Evolutionary conservation across 140 eudicot species (phyloP).

Genomic region (Stevia rebaudiana): DNA sequence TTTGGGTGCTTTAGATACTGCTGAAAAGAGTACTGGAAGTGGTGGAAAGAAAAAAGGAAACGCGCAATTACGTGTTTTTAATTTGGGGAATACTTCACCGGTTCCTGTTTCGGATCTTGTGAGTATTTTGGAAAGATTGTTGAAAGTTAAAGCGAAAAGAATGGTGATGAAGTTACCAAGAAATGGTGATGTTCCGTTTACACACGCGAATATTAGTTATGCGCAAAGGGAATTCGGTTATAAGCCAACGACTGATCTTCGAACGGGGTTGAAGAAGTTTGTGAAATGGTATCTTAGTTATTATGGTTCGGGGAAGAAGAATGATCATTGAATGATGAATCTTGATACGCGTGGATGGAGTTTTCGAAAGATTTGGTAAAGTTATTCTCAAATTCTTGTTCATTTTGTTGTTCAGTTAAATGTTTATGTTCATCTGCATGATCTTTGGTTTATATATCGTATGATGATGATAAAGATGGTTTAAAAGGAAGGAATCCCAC

Average conservation of each 20-base stretch:
- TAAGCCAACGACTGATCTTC: constrained; percentile 87
- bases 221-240: constrained; percentile 86
- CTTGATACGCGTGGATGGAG: not conserved
- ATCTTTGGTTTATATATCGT: constrained; percentile 44
- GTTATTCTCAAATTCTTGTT: constrained; percentile 48
- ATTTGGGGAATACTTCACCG: constrained; percentile 93
- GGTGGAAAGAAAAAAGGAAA: constrained; percentile 90
- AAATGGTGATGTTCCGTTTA: constrained; percentile 87
- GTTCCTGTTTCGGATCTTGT: constrained; percentile 91
- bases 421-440: constrained; percentile 34
- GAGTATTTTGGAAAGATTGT: constrained; percentile 67
- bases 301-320: constrained; percentile 70
- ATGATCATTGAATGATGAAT: constrained; percentile 41
- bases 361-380: constrained; percentile 19
- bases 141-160: constrained; percentile 82
- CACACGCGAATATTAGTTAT: constrained; percentile 83
- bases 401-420: constrained; percentile 43
- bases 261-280: constrained; percentile 85
- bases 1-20: constrained; percentile 88
- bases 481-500: constrained; percentile 30
- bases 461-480: constrained; percentile 37
- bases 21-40: constrained; percentile 95
- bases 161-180: constrained; percentile 73
- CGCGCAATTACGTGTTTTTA: constrained; percentile 75
- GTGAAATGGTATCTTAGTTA: constrained; percentile 86